Percentiles rank a stretch among this genome's conserved stretches.
Evolutionary conservation across 352 stramenopile species (phyloP).

Genomic region (Phytophthora brassicae): DNA sequence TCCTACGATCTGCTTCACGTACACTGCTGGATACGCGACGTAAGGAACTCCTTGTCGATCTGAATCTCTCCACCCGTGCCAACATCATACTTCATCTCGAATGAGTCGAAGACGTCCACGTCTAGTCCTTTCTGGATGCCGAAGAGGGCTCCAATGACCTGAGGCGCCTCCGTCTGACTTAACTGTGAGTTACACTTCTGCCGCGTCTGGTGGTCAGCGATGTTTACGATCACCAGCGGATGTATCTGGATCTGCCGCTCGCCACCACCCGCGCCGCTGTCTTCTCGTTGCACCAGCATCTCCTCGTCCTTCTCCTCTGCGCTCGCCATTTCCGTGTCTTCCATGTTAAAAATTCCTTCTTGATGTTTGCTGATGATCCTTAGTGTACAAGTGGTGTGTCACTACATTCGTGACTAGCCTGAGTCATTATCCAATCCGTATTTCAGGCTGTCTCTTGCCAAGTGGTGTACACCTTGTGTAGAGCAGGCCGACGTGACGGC

Average conservation of each 20-base stretch:
- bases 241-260: slow-evolving; percentile 80
- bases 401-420: neutral
- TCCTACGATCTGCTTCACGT: slow-evolving; percentile 13
- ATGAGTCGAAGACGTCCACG: slow-evolving; percentile 85
- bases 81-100: slow-evolving; percentile 85
- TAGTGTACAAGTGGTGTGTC: neutral
- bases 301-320: slow-evolving; percentile 42
- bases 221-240: slow-evolving; percentile 92
- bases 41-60: slow-evolving; percentile 86
- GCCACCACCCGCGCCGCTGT: slow-evolving; percentile 44
- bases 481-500: slow-evolving; percentile 21
- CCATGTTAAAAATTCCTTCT: slow-evolving; percentile 26
- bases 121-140: slow-evolving; percentile 86
- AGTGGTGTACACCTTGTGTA: neutral
- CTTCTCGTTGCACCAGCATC: slow-evolving; percentile 50
- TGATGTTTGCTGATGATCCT: slow-evolving; percentile 20
- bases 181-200: slow-evolving; percentile 63
- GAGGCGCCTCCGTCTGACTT: slow-evolving; percentile 43
- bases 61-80: slow-evolving; percentile 48
- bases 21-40: slow-evolving; percentile 81
- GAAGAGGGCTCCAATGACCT: slow-evolving; percentile 92
- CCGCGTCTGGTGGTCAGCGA: slow-evolving; percentile 95
- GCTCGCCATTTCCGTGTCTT: slow-evolving; percentile 68
- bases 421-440: neutral
- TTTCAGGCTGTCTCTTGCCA: too few relatives aligned